These are phyloP conservation scores for Strigomonas culicis DNA, from an alignment of 208 protist species.

Conservation along the genomic window DNA sequence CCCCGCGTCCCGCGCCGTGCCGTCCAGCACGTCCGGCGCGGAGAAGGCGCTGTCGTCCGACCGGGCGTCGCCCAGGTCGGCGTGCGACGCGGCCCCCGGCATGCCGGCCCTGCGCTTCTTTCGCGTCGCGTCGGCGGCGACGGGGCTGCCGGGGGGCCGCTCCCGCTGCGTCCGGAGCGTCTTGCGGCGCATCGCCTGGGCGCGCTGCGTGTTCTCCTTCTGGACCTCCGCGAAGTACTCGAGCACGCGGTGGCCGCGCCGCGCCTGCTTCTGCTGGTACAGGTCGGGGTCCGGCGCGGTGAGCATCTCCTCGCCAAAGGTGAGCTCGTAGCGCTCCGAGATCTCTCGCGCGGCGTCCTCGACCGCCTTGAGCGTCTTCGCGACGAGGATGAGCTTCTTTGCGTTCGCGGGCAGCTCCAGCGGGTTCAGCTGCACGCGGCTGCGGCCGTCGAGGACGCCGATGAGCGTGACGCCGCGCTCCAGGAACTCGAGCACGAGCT, in stretches of 20 bases:
- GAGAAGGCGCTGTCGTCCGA: not conserved
- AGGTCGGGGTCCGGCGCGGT: conserved; percentile 36
- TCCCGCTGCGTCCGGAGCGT: too few species aligned
- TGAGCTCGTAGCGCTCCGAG: conserved; percentile 33
- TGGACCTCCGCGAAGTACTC: too few species aligned
- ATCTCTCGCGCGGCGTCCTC: conserved; percentile 39
- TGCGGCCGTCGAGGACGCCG: conserved; percentile 50
- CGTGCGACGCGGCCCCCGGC: conserved; percentile 9
- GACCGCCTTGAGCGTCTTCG: conserved; percentile 42
- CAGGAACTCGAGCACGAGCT: conserved; percentile 49
- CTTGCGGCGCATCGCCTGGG: too few species aligned
- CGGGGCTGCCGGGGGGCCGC: too few species aligned
- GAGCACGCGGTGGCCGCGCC: not conserved
- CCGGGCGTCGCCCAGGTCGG: not conserved
- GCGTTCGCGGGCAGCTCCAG: conserved; percentile 41
- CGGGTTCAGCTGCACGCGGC: conserved; percentile 68
- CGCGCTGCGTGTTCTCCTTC: too few species aligned
- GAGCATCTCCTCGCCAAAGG: conserved; percentile 57
- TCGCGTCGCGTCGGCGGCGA: not conserved
- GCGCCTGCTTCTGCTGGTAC: conserved; percentile 15
- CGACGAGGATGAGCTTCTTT: conserved; percentile 66
- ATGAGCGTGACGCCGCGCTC: conserved; percentile 65
- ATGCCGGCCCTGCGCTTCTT: not conserved
- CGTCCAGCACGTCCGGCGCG: not conserved
- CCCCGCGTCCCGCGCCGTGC: not conserved